Evolutionary conservation across 176 grass and related monocot species (phyloP).

Genomic region (Aechmea fasciata): DNA sequence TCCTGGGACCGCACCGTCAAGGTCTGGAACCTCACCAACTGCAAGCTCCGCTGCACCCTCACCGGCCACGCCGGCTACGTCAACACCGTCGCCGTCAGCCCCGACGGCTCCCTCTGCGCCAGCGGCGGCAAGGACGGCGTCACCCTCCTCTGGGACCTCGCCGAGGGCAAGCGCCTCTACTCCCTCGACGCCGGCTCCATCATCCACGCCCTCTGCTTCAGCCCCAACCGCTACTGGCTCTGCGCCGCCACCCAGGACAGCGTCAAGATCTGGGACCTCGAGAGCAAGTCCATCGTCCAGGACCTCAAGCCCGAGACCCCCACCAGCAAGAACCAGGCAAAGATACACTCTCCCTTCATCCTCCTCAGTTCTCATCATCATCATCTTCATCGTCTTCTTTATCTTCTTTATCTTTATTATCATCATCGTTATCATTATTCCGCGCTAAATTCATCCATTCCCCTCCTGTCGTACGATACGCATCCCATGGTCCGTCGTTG

Average conservation of each 20-base stretch:
- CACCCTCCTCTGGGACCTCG: constrained; percentile 73
- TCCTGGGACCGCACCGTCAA: constrained; percentile 87
- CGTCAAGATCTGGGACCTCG: constrained; percentile 96
- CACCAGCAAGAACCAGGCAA: constrained; percentile 61
- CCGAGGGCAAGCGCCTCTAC: constrained; percentile 84
- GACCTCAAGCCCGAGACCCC: constrained; percentile 65
- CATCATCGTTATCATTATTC: no score
- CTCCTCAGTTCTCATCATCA: no score
- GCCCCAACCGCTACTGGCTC: constrained; percentile 90
- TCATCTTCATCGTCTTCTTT: no score
- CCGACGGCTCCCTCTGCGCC: constrained; percentile 83
- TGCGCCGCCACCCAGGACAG: constrained; percentile 79
- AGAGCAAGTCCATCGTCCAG: constrained; percentile 83
- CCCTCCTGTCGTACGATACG: no score
- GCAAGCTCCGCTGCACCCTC: constrained; percentile 61
- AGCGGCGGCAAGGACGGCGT: constrained; percentile 72
- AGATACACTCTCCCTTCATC: not conserved
- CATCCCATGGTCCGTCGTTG: no score
- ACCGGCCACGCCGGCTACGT: constrained; percentile 64
- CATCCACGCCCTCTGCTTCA: constrained; percentile 79
- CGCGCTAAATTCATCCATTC: no score
- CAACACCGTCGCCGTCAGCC: constrained; percentile 73
- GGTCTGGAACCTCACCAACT: constrained; percentile 95
- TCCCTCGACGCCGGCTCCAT: constrained; percentile 60
- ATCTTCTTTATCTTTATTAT: not conserved